These are phyloP conservation scores for Rubia peregrina DNA, from an alignment of 305 asterid genomes.

Conservation along the genomic window DNA sequence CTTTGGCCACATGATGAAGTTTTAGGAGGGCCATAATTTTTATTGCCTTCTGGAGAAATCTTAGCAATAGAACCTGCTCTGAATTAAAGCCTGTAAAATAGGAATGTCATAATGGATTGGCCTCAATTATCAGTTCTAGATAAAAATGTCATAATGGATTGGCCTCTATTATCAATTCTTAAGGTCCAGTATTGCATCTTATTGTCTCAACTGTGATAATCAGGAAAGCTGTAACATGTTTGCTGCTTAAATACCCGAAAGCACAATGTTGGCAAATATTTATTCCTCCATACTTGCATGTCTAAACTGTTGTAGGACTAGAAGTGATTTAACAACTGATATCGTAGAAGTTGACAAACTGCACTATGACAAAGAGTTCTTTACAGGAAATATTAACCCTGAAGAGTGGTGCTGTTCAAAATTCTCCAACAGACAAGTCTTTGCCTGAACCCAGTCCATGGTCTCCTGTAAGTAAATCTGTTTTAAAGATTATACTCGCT, in stretches of 20 bases:
- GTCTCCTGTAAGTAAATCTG: slow-evolving; percentile 75
- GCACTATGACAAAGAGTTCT: slow-evolving; percentile 2
- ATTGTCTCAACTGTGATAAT: neutral
- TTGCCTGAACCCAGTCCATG: slow-evolving; percentile 89
- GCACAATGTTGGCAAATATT: neutral
- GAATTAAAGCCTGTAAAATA: neutral
- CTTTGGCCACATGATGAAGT: neutral
- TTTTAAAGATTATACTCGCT: neutral
- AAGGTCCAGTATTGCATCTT: neutral
- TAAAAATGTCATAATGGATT: neutral
- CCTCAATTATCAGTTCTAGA: neutral
- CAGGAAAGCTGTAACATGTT: neutral
- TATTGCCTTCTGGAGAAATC: neutral
- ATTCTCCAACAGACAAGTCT: slow-evolving; percentile 86
- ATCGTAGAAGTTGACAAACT: neutral
- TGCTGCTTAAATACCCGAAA: neutral
- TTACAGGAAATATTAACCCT: slow-evolving; percentile 69
- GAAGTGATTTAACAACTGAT: neutral
- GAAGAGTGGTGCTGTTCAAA: slow-evolving; percentile 88
- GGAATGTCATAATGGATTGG: neutral
- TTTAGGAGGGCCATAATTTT: neutral
- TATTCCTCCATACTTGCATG: neutral
- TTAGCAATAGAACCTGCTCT: slow-evolving; percentile 1
- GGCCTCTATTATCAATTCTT: neutral
- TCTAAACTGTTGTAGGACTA: neutral